Evolutionary conservation across 23 red algal species (phyloP).

Genomic region (Cyanidium caldarium): DNA sequence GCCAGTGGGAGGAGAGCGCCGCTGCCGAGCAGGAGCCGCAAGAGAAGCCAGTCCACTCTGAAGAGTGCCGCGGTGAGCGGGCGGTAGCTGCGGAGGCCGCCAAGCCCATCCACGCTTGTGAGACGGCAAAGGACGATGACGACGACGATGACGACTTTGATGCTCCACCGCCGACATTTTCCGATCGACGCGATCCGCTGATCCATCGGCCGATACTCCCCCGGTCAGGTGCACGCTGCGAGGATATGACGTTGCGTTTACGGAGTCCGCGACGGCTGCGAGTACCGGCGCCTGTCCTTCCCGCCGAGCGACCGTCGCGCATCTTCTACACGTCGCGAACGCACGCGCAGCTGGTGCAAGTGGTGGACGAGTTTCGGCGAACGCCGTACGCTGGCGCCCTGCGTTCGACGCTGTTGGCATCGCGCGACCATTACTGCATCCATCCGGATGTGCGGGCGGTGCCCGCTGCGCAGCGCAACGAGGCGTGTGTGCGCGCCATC

Average conservation of each 20-base stretch:
- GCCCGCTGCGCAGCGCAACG: not conserved
- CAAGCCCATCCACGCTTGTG: not conserved
- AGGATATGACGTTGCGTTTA: no score
- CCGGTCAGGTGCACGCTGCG: not conserved
- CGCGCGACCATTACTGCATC: constrained; percentile 30
- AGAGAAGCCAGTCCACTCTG: not conserved
- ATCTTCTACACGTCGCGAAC: constrained; percentile 36
- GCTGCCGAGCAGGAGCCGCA: not conserved
- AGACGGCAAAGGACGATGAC: not conserved
- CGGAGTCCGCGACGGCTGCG: not conserved
- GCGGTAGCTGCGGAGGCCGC: no score
- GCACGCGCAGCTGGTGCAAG: constrained; percentile 34
- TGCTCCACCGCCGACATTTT: not conserved
- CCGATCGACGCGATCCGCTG: no score
- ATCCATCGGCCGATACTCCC: not conserved
- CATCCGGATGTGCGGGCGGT: constrained; percentile 6
- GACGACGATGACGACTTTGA: constrained; percentile 2
- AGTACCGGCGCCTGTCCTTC: not conserved
- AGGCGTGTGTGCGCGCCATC: constrained; percentile 9
- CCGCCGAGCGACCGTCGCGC: not conserved
- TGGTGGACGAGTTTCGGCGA: constrained; percentile 21
- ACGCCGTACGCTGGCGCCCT: constrained; percentile 17
- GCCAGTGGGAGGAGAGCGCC: not conserved
- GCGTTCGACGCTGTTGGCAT: constrained; percentile 25
- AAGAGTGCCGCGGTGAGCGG: not conserved